phyloP scores from a whole-genome alignment of 2,329 filamentous ascomycete species.

The Claviceps paspali region DNA sequence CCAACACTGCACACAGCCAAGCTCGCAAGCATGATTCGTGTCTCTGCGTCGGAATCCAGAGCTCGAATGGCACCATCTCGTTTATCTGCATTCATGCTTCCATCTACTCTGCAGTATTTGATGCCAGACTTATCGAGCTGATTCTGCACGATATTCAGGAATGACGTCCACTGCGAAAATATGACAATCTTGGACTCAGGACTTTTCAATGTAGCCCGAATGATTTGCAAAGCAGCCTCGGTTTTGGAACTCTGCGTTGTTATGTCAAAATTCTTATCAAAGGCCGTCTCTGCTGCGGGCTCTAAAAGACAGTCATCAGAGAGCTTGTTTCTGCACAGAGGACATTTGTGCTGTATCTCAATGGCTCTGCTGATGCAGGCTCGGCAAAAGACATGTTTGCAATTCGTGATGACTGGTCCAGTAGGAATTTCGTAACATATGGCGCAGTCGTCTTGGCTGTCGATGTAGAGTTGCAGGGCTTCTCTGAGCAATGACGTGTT shows the following conservation, averaged over 20 bases:
- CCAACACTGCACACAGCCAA: slow-evolving; percentile 73
- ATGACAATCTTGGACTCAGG: slow-evolving; percentile 52
- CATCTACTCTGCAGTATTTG: slow-evolving; percentile 60
- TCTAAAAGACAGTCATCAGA: slow-evolving; percentile 45
- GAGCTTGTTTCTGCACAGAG: slow-evolving; percentile 64
- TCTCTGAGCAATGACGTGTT: slow-evolving; percentile 60
- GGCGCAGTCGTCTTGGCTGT: slow-evolving; percentile 68
- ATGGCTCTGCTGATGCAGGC: slow-evolving; percentile 63
- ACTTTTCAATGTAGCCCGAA: slow-evolving; percentile 53
- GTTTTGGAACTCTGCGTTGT: slow-evolving; percentile 68
- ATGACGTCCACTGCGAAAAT: slow-evolving; percentile 66
- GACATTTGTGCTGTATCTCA: slow-evolving; percentile 63
- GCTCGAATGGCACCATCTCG: slow-evolving; percentile 59
- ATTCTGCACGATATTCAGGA: slow-evolving; percentile 55
- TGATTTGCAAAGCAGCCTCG: slow-evolving; percentile 59
- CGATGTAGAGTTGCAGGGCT: slow-evolving; percentile 60
- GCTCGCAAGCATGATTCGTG: slow-evolving; percentile 66
- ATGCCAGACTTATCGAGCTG: slow-evolving; percentile 47
- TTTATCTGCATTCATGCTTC: slow-evolving; percentile 53
- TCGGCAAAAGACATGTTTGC: slow-evolving; percentile 66
- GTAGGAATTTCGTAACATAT: slow-evolving; percentile 63
- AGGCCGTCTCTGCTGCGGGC: slow-evolving; percentile 40
- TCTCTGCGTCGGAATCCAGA: slow-evolving; percentile 51
- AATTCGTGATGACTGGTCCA: slow-evolving; percentile 67
- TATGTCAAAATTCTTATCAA: slow-evolving; percentile 39